A percentile compares a stretch with the other conserved stretches of the same genome.
These are phyloP conservation scores for Solanum tarapatanum DNA, from an alignment of 257 asterid genomes.

Conservation along the genomic window DNA sequence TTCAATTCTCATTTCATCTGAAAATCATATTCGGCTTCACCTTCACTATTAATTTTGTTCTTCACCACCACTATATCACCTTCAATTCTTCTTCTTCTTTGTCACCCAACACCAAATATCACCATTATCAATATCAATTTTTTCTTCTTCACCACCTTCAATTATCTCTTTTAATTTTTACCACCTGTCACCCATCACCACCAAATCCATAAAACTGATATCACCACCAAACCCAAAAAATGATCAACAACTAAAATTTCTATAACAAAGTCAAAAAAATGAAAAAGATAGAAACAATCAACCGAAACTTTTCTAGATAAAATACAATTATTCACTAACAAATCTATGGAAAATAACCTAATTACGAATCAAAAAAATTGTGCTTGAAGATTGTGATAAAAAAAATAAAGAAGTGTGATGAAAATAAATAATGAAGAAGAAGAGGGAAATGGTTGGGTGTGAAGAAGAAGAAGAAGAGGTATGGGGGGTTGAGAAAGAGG, in stretches of 20 bases:
- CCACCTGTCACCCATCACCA: no score
- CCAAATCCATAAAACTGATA: no score
- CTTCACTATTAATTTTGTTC: neutral
- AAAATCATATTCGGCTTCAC: neutral
- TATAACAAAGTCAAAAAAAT: neutral
- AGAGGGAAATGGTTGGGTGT: no score
- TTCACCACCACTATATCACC: neutral
- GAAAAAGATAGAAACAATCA: neutral
- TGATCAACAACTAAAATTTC: neutral
- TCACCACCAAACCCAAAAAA: neutral
- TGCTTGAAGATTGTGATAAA: neutral
- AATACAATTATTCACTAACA: neutral
- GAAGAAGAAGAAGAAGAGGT: no score
- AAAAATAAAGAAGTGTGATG: no score
- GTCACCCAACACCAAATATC: neutral
- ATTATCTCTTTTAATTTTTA: no score
- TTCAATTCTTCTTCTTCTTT: neutral
- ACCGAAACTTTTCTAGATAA: neutral
- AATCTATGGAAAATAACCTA: neutral
- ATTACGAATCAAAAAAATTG: neutral
- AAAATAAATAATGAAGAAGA: no score
- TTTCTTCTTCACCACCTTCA: neutral
- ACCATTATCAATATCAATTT: neutral
- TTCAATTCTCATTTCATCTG: neutral
- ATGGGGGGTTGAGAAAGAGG: neutral